Base-by-base conservation (phyloP, 2,329 filamentous ascomycete genomes). In the Hypocrella siamensis region DNA sequence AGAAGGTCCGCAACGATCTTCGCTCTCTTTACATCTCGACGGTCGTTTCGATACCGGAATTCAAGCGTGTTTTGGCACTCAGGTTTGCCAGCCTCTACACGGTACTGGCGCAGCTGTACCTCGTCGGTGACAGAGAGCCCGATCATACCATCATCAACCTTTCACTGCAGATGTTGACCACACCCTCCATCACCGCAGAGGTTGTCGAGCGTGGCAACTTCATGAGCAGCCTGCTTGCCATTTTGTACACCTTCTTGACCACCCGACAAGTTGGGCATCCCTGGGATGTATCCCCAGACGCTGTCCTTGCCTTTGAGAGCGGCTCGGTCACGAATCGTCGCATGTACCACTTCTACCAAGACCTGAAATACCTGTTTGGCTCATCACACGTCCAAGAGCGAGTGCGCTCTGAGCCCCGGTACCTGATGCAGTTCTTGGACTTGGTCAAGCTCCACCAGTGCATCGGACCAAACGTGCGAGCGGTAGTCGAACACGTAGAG, bases 71-170 rank as follows among this genome's bases (percentile, higher is more conserved):
- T 8, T 65, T 98, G 34, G 86, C 88, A 2, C 63, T 98, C 27
- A 75, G 90, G n/a, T 92, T 98, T 51, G 84, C 92, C 32, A 88
- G 85, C 1, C 65, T 98, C 3, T 98, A 98, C 56, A 96, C 90
- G 2, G 82, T 81, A 3, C 61, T 98, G 30, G 86, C 90, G 5
- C 88, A 98, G 51, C 63, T 98, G 4, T 98, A 96, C 51, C 70
- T 98, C 19, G 90, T 98, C 41, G 88, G 88, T 11, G 90, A 98
- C 49, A 70, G 90, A 40, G 90, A 98, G 52, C 90, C 90, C 3
- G 90, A 98, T 47, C 88, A 96, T 54, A 96, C 88, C 9, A 96
- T 98, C 48, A 93, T 98, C 63, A 94, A 94, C 49, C 71, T 98
- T 24, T 96, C 88, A 4, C 62, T 96, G 19, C 90, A 98, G 50